Conservation (phyloP, 345 rosid species). For the Corchorus capsularis region DNA sequence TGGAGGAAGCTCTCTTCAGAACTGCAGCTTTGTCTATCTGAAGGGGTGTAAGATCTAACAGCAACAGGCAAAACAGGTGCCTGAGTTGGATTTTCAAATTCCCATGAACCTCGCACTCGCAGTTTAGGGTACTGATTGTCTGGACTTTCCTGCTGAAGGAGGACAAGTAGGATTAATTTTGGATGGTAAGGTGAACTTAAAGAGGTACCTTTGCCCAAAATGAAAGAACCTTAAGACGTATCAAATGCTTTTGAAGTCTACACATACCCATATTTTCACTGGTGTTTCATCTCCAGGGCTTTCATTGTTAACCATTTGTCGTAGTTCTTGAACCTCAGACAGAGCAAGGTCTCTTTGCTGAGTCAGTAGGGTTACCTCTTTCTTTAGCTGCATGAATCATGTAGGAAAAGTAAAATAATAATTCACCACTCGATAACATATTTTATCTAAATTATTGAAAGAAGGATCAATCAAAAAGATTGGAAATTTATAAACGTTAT, state of each 20-base stretch:
- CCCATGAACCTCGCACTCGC: conserved; percentile 68
- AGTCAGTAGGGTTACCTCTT: conserved; percentile 56
- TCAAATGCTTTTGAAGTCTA: neutral
- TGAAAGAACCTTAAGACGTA: neutral
- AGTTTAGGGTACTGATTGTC: conserved; percentile 66
- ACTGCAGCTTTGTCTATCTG: conserved; percentile 53
- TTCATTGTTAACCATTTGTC: conserved; percentile 39
- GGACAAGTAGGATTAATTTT: conserved; percentile 17
- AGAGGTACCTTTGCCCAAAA: too few relatives aligned
- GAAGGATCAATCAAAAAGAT: neutral
- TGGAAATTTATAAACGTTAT: neutral
- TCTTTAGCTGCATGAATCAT: conserved; percentile 56
- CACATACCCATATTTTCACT: conserved; percentile 37
- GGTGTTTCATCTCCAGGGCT: conserved; percentile 37
- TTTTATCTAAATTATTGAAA: neutral
- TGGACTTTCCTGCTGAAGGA: conserved; percentile 45
- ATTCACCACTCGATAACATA: neutral
- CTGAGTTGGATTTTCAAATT: conserved; percentile 42
- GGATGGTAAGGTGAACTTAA: conserved; percentile 9
- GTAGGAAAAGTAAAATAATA: neutral
- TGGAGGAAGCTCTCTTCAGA: conserved; percentile 59
- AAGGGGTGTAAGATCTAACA: conserved; percentile 44
- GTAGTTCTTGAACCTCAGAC: conserved; percentile 65
- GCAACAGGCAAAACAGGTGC: conserved; percentile 37
- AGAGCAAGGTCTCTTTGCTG: conserved; percentile 54